These are phyloP conservation scores for Rhizoclosmatium globosum DNA, from an alignment of 192 early-diverging fungal genomes.

Conservation along the genomic window DNA sequence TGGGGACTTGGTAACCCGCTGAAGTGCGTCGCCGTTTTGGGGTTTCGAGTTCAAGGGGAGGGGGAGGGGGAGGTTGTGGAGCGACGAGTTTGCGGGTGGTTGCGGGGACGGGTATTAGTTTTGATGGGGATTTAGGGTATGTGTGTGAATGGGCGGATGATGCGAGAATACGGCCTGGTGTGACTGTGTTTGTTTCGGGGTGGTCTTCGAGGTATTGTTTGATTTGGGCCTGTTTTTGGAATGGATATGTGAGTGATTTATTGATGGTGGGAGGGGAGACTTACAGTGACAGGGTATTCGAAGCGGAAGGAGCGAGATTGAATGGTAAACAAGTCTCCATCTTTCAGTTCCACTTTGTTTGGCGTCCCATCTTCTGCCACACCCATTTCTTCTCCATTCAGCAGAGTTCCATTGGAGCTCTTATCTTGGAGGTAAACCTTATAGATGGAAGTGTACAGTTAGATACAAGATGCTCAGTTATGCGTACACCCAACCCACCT, in stretches of 20 bases:
- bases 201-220: slow-evolving; percentile 3
- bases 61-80: too few relatives aligned
- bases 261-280: too few relatives aligned
- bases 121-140: too few relatives aligned
- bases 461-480: too few relatives aligned
- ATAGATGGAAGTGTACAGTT: too few relatives aligned
- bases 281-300: slow-evolving; percentile 9
- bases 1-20: too few relatives aligned
- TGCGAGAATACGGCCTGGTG: background rate
- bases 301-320: slow-evolving; percentile 4
- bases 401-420: slow-evolving; percentile 24
- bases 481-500: background rate
- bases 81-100: too few relatives aligned
- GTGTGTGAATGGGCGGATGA: background rate
- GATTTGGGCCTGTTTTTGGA: background rate
- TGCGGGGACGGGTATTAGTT: too few relatives aligned
- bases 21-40: too few relatives aligned
- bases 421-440: slow-evolving; percentile 13
- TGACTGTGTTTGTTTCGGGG: background rate
- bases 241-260: background rate
- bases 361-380: background rate
- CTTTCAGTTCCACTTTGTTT: background rate
- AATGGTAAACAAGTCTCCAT: slow-evolving; percentile 18
- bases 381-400: slow-evolving; percentile 14
- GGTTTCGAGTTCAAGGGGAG: too few relatives aligned